phyloP scores from a whole-genome alignment of 202 grass and related monocot species.

The Dendrocalamus latiflorus region DNA sequence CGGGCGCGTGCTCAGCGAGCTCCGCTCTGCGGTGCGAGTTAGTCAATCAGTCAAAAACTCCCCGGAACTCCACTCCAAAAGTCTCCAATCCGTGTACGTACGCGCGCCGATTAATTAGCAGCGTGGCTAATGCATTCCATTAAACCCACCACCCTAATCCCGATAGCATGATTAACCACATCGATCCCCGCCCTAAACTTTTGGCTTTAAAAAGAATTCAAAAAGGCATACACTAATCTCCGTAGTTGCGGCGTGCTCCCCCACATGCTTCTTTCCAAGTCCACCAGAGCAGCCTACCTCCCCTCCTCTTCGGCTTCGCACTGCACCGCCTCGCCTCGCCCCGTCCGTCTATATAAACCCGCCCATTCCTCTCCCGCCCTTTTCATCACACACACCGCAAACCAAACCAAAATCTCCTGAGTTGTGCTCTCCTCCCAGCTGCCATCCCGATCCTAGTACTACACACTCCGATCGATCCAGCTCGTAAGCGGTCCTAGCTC shows the following conservation, averaged over 20 bases:
- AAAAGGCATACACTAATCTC: constrained; percentile 48
- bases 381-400: constrained; percentile 36
- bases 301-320: background rate
- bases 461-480: background rate
- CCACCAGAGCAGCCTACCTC: constrained; percentile 20
- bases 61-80: background rate
- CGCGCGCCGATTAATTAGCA: background rate
- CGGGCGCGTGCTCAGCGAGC: background rate
- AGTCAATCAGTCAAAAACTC: constrained; percentile 42
- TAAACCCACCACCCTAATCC: background rate
- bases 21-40: background rate
- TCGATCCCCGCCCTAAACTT: constrained; percentile 45
- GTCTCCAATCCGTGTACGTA: constrained; percentile 31
- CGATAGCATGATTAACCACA: constrained; percentile 10
- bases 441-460: too few relatives aligned
- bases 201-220: constrained; percentile 55
- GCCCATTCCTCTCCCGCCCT: constrained; percentile 41
- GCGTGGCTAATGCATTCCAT: too few relatives aligned
- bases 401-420: constrained; percentile 18
- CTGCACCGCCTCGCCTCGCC: too few relatives aligned
- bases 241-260: constrained; percentile 64
- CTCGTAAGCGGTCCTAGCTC: too few relatives aligned
- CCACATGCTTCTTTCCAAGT: constrained; percentile 54
- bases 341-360: constrained; percentile 47
- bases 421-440: background rate